Evolutionary conservation across 2,329 filamentous ascomycete genomes (phyloP).

Genomic region (Cercospora nicotianae): DNA sequence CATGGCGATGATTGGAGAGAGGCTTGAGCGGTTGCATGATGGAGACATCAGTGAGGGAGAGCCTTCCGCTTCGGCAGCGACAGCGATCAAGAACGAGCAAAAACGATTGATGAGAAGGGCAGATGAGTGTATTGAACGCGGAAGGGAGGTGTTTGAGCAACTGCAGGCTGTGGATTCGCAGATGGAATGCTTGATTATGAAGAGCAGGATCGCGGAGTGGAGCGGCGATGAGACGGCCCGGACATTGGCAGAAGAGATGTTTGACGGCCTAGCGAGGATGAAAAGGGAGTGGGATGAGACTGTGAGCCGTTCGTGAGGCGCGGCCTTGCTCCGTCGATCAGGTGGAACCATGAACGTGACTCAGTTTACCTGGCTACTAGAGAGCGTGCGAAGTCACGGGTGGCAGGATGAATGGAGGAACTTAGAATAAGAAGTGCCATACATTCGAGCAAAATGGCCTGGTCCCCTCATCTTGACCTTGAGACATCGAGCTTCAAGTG

Average conservation of each 20-base stretch:
- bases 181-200: conserved; percentile 79
- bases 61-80: conserved; percentile 23
- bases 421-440: not conserved
- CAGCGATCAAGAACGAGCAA: conserved; percentile 19
- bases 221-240: conserved; percentile 55
- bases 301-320: not conserved
- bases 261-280: not conserved
- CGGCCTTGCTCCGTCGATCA: not conserved
- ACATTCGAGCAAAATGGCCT: not conserved
- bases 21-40: not conserved
- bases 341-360: not conserved
- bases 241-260: conserved; percentile 29
- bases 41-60: conserved; percentile 22
- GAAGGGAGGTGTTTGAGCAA: conserved; percentile 58
- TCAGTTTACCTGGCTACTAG: not conserved
- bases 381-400: not conserved
- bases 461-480: not conserved
- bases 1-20: not conserved
- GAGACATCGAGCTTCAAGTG: not conserved
- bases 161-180: conserved; percentile 69
- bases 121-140: conserved; percentile 34
- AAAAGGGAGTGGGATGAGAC: not conserved
- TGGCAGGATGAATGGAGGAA: not conserved
- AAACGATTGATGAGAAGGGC: conserved; percentile 32
- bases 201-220: conserved; percentile 71